A percentile compares a stretch with the other conserved stretches of the same genome.
phyloP scores from a whole-genome alignment of 2,329 filamentous ascomycete genomes.

The Fusarium drepaniforme region DNA sequence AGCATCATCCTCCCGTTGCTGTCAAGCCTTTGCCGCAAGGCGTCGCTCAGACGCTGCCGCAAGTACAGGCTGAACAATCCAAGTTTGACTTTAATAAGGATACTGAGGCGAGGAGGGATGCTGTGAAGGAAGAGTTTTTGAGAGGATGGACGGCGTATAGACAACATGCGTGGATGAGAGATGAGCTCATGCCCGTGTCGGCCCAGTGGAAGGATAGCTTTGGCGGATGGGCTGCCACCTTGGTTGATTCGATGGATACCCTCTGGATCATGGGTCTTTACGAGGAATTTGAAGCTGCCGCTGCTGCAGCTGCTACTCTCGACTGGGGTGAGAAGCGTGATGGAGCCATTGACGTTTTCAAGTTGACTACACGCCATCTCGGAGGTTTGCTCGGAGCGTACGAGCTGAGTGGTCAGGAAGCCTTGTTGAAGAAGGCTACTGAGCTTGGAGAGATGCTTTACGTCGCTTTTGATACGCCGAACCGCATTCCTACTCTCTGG shows the following conservation, averaged over 20 bases:
- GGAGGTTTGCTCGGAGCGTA: constrained; percentile 65
- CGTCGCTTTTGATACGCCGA: constrained; percentile 66
- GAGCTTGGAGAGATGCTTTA: constrained; percentile 68
- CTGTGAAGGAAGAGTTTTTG: constrained; percentile 57
- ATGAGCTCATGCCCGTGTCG: constrained; percentile 64
- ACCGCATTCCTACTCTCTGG: constrained; percentile 61
- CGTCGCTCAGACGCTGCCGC: constrained; percentile 41
- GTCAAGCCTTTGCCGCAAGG: constrained; percentile 49
- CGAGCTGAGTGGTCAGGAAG: constrained; percentile 59
- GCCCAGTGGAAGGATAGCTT: constrained; percentile 61
- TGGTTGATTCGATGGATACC: constrained; percentile 72
- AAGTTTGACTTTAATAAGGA: constrained; percentile 35
- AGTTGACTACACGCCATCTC: constrained; percentile 67
- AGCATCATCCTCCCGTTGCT: constrained; percentile 46
- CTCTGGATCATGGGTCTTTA: constrained; percentile 73
- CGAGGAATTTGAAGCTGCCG: constrained; percentile 68
- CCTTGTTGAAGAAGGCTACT: constrained; percentile 61
- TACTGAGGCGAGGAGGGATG: constrained; percentile 48
- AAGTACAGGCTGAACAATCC: constrained; percentile 45
- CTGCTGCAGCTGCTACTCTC: constrained; percentile 60
- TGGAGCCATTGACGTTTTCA: constrained; percentile 62
- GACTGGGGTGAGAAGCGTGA: constrained; percentile 63
- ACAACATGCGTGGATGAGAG: constrained; percentile 63
- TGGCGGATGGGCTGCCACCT: constrained; percentile 68
- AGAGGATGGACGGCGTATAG: constrained; percentile 65